Base-by-base conservation (phyloP, 768 basidiomycete genomes). In the Coprinopsis strossmayeri region DNA sequence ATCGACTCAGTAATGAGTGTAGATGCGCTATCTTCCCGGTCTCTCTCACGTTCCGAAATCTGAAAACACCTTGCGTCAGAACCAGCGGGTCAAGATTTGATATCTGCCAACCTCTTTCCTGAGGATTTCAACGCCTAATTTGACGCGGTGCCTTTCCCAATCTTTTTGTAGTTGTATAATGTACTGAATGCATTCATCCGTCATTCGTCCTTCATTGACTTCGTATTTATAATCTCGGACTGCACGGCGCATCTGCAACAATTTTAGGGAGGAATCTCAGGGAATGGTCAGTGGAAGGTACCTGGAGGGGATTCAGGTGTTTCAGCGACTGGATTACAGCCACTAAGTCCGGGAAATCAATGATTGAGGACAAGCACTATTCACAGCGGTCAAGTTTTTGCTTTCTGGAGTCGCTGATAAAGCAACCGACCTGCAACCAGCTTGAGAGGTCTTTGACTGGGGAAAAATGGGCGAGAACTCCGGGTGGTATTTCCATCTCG, bases 131-230 rank as follows among this genome's bases (percentile, higher is more conserved):
- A 95, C 91, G 2, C 91, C 89, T 26, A 88, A 70, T 60, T 91
- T 88, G 26, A 94, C 82, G 37, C 92, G 75, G 62, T 91, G 86
- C 49, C 90, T 73, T 65, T 99, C 95, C 95, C 95, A 99, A 61
- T 98, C 94, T 60, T 91, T 94, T 67, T 97, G 94, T 7, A 99
- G 71, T 58, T 98, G 95, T 2, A 82, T 87, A 23, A 98, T 77
- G 58, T 98, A 98, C 67, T 96, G 91, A 32, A 80, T 73, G 60
- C 95, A 98, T 63, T 99, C 96, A 20, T 98, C 93, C 2, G 84
- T 87, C 91, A 99, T 96, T 52, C 76, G 77, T 1, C 82, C 76
- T 64, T 99, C 96, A 60, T 84, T 87, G 42, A 97, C 87, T 68
- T 99, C 95, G 60, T 89, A 96, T 61, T 81, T 88, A 67, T 91